A percentile compares a stretch with the other conserved stretches of the same genome.
phyloP scores from a whole-genome alignment of 2,329 filamentous ascomycete genomes.

The Penicillium aurantiogriseum region DNA sequence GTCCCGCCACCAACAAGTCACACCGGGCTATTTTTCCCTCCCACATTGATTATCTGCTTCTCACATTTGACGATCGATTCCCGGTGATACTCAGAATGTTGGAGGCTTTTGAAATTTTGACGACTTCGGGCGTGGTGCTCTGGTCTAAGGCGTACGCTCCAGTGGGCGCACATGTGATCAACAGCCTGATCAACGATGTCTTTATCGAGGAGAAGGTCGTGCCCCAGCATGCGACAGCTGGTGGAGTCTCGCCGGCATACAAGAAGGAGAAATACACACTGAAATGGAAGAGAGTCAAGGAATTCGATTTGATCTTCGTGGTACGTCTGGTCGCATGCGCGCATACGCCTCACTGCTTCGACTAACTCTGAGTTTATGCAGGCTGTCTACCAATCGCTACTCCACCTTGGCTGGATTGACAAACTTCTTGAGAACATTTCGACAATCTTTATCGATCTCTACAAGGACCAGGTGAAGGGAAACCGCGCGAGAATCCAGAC shows the following conservation, averaged over 20 bases:
- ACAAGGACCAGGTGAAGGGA: constrained; percentile 81
- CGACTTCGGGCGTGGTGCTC: constrained; percentile 91
- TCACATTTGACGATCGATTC: background rate
- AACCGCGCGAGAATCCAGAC: constrained; percentile 74
- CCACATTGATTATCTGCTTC: constrained; percentile 10
- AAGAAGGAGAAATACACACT: constrained; percentile 90
- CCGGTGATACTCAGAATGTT: constrained; percentile 61
- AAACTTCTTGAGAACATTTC: constrained; percentile 93
- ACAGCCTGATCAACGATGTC: constrained; percentile 91
- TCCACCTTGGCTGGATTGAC: constrained; percentile 96
- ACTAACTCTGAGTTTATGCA: constrained; percentile 41
- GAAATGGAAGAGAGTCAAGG: constrained; percentile 90
- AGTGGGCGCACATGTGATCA: constrained; percentile 79
- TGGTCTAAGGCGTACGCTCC: constrained; percentile 88
- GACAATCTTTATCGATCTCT: constrained; percentile 86
- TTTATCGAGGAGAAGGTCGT: constrained; percentile 92
- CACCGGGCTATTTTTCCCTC: constrained; percentile 24
- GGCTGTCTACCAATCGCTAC: constrained; percentile 94
- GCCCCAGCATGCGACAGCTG: constrained; percentile 56
- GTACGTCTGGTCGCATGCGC: constrained; percentile 51
- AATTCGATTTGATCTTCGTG: constrained; percentile 92
- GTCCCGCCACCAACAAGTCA: constrained; percentile 25
- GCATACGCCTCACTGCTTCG: constrained; percentile 4
- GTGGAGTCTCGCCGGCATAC: constrained; percentile 68
- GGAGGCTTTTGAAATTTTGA: constrained; percentile 95